Conservation (phyloP, 2,329 filamentous ascomycete species). For the Coniella lustricola region DNA sequence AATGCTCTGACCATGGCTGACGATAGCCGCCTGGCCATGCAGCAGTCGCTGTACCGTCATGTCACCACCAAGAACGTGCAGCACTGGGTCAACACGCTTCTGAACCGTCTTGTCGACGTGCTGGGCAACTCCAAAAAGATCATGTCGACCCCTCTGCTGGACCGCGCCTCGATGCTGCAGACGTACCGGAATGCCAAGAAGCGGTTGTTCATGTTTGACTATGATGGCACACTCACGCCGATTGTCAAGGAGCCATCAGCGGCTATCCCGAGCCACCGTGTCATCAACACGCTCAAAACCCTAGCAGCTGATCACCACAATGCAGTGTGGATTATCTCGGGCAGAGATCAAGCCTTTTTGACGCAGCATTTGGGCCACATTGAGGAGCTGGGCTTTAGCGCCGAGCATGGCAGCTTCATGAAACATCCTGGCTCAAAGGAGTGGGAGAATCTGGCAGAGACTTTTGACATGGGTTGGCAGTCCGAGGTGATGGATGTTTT, state of each 20-base stretch:
- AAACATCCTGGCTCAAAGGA: constrained; percentile 65
- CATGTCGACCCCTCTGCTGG: constrained; percentile 73
- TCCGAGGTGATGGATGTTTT: constrained; percentile 76
- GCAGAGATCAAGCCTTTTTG: constrained; percentile 86
- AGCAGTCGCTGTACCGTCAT: constrained; percentile 70
- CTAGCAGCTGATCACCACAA: constrained; percentile 77
- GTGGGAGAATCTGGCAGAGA: constrained; percentile 87
- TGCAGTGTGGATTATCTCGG: constrained; percentile 96
- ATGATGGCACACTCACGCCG: constrained; percentile 91
- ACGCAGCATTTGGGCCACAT: constrained; percentile 92
- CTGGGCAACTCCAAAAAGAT: constrained; percentile 69
- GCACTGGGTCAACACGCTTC: constrained; percentile 73
- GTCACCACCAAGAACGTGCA: constrained; percentile 83
- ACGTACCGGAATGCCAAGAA: constrained; percentile 70
- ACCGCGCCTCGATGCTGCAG: constrained; percentile 62
- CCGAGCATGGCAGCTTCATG: constrained; percentile 95
- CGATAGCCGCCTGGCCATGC: constrained; percentile 59
- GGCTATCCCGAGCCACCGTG: constrained; percentile 77
- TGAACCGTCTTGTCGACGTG: constrained; percentile 73
- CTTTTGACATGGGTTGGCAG: constrained; percentile 89
- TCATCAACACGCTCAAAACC: constrained; percentile 71
- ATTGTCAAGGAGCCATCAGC: constrained; percentile 89
- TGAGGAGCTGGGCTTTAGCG: constrained; percentile 79
- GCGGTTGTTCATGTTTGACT: constrained; percentile 96
- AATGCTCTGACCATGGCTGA: constrained; percentile 69